Percentiles rank a stretch among this genome's conserved stretches.
These are phyloP conservation scores for Pleurotus salmoneostramineus DNA, from an alignment of 768 basidiomycete species.

Conservation along the genomic window DNA sequence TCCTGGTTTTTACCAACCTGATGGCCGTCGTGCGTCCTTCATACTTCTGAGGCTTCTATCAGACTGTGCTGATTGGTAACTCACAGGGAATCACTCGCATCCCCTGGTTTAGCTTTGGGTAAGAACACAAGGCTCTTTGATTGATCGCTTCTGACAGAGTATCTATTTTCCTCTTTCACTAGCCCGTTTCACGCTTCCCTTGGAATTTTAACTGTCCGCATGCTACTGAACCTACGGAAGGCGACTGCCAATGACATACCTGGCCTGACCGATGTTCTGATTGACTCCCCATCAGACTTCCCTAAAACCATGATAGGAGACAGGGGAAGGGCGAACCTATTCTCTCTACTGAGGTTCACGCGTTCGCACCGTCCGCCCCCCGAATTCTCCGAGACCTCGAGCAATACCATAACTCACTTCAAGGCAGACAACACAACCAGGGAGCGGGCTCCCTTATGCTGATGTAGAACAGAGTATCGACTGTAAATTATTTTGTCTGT, in stretches of 20 bases:
- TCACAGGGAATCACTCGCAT: conserved; percentile 35
- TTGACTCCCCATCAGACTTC: neutral
- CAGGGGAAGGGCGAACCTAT: too few relatives aligned
- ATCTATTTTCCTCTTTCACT: neutral
- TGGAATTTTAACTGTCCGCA: conserved; percentile 41
- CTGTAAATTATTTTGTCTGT: too few relatives aligned
- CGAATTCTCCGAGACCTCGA: too few relatives aligned
- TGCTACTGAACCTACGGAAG: conserved; percentile 43
- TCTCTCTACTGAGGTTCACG: too few relatives aligned
- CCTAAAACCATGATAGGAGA: neutral
- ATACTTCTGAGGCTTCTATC: too few relatives aligned
- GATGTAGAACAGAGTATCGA: too few relatives aligned
- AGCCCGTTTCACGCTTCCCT: conserved; percentile 46
- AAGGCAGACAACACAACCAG: too few relatives aligned
- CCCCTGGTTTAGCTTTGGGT: conserved; percentile 48
- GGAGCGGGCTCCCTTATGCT: too few relatives aligned
- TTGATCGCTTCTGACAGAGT: neutral
- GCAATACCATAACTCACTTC: too few relatives aligned
- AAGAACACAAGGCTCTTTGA: neutral
- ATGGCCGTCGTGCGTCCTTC: conserved; percentile 34
- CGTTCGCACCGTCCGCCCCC: too few relatives aligned
- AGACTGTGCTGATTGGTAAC: neutral
- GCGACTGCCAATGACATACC: conserved; percentile 16
- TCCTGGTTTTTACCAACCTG: conserved; percentile 41
- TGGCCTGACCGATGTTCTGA: neutral